Conservation (phyloP, 2,329 filamentous ascomycete species). For the Magnaporthiopsis incrustans region DNA sequence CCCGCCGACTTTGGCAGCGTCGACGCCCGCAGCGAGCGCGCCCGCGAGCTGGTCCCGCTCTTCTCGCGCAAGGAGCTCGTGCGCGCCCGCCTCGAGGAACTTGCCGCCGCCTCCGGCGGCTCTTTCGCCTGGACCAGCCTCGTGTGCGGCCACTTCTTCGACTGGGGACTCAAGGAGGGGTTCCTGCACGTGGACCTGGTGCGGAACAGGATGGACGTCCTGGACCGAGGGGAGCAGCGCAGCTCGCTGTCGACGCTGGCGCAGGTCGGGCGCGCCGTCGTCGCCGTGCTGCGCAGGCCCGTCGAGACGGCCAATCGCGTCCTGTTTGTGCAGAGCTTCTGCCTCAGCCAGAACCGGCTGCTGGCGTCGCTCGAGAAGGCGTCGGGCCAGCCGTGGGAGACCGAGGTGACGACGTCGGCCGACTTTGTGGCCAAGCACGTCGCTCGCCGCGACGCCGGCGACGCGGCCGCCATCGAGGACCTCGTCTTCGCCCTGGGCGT, state of each 20-base stretch:
- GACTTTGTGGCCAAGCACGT: constrained; percentile 30
- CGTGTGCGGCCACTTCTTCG: constrained; percentile 32
- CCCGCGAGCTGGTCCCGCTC: constrained; percentile 27
- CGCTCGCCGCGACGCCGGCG: constrained; percentile 27
- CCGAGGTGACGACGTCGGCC: constrained; percentile 18
- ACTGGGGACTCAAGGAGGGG: constrained; percentile 28
- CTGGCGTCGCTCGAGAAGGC: constrained; percentile 25
- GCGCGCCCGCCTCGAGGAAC: constrained; percentile 21
- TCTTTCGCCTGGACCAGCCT: constrained; percentile 29
- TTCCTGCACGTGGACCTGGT: constrained; percentile 28
- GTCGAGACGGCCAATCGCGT: constrained; percentile 24
- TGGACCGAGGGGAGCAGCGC: constrained; percentile 23
- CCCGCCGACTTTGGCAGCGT: constrained; percentile 34
- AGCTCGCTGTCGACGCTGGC: constrained; percentile 28
- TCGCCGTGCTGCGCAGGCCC: constrained; percentile 20
- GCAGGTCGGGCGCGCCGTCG: constrained; percentile 25
- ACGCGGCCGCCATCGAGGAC: constrained; percentile 32
- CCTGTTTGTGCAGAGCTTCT: constrained; percentile 33
- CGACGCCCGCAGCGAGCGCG: constrained; percentile 25
- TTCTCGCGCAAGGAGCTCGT: constrained; percentile 27
- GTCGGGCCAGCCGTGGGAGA: constrained; percentile 11
- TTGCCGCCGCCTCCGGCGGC: constrained; percentile 14
- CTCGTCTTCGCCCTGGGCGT: constrained; percentile 41
- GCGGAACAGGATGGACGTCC: constrained; percentile 22
- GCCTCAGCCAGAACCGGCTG: constrained; percentile 27